phyloP scores from a whole-genome alignment of 1,284 basidiomycete genomes.

The Flammula alnicola region DNA sequence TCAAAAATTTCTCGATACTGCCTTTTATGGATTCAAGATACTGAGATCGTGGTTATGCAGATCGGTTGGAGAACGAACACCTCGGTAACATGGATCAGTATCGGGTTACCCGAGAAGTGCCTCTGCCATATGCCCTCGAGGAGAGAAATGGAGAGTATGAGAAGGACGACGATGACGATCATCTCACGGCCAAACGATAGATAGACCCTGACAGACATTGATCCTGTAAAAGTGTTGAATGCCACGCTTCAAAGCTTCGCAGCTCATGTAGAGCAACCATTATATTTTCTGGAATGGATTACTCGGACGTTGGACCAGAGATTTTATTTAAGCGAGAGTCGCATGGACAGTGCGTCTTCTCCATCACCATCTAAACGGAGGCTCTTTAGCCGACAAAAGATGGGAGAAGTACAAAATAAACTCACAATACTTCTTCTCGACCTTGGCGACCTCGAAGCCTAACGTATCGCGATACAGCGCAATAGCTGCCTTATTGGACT shows the following conservation, averaged over 20 bases:
- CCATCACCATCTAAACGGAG: slow-evolving; percentile 79
- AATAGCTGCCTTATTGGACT: slow-evolving; percentile 86
- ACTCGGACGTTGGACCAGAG: too few species aligned
- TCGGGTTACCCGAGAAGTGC: slow-evolving; percentile 80
- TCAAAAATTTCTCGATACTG: too few species aligned
- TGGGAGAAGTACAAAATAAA: slow-evolving; percentile 23
- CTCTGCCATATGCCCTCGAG: slow-evolving; percentile 72
- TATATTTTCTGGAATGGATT: too few species aligned
- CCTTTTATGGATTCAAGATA: not conserved
- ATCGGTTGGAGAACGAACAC: slow-evolving; percentile 87
- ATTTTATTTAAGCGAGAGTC: slow-evolving; percentile 46
- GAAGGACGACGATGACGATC: slow-evolving; percentile 31
- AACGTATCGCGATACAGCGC: slow-evolving; percentile 83
- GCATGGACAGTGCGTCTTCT: slow-evolving; percentile 87
- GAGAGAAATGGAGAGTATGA: slow-evolving; percentile 42
- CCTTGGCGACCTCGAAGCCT: slow-evolving; percentile 77
- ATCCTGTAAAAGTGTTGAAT: too few species aligned
- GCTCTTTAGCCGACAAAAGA: not conserved
- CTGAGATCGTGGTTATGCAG: slow-evolving; percentile 36
- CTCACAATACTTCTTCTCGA: slow-evolving; percentile 87
- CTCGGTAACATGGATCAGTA: slow-evolving; percentile 86
- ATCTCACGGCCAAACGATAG: slow-evolving; percentile 17
- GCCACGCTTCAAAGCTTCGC: too few species aligned
- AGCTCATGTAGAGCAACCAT: too few species aligned
- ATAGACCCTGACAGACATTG: too few species aligned